phyloP scores from a whole-genome alignment of 352 stramenopile species.

The Phytophthora tubulina region DNA sequence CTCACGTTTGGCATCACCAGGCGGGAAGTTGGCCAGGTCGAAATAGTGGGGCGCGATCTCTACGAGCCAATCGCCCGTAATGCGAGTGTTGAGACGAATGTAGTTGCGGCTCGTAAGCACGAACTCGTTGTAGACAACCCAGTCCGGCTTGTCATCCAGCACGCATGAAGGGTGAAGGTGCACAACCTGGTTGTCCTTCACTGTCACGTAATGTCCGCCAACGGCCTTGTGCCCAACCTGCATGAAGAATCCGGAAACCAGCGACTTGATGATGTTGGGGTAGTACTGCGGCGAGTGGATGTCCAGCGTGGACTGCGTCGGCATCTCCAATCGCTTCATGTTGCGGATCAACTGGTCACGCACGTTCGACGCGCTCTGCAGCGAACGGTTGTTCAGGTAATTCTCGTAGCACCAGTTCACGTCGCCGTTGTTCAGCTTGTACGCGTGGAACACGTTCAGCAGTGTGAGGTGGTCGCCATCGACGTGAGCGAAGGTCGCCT shows the following conservation, averaged over 20 bases:
- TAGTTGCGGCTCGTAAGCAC: constrained; percentile 99
- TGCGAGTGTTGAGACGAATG: constrained; percentile 97
- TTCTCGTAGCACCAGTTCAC: constrained; percentile 99
- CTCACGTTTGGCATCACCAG: constrained; percentile 96
- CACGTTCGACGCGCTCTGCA: constrained; percentile 96
- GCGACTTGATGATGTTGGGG: constrained; percentile 92
- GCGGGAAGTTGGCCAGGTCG: constrained; percentile 97
- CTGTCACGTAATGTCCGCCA: constrained; percentile 96
- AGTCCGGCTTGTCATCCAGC: constrained; percentile 96
- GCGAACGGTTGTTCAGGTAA: constrained; percentile 96
- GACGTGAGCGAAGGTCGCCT: constrained; percentile 95
- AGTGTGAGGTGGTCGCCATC: constrained; percentile 98
- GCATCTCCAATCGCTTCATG: constrained; percentile 94
- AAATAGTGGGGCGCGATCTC: constrained; percentile 98
- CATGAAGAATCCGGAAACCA: constrained; percentile 99
- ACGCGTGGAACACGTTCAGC: constrained; percentile 98
- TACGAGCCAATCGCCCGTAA: constrained; percentile 93
- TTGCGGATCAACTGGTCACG: constrained; percentile 97
- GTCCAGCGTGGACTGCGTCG: constrained; percentile 78
- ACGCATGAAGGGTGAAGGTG: constrained; percentile 97
- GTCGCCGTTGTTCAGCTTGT: constrained; percentile 91
- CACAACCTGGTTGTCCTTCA: constrained; percentile 99
- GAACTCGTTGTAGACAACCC: constrained; percentile 99
- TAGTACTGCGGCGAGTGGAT: constrained; percentile 92
- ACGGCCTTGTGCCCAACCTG: constrained; percentile 91